These are phyloP conservation scores for Lipomyces sp. DNA, from an alignment of 805 yeast genomes.

Conservation along the genomic window DNA sequence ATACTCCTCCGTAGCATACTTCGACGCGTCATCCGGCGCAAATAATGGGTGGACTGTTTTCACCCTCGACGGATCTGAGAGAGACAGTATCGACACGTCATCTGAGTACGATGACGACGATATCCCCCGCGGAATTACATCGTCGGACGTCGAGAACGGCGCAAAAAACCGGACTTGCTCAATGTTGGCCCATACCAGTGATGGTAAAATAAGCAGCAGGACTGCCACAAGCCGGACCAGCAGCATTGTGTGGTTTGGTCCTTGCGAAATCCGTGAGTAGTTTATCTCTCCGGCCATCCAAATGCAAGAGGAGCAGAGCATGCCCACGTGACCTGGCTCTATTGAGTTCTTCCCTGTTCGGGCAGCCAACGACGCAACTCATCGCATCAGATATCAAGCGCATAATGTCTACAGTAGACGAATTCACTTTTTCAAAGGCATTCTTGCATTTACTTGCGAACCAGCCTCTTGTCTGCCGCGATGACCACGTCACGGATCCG, in stretches of 20 bases:
- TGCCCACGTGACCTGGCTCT: neutral
- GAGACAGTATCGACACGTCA: constrained; percentile 6
- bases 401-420: constrained; percentile 24
- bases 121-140: neutral
- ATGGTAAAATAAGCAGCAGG: neutral
- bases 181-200: constrained; percentile 18
- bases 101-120: constrained; percentile 4
- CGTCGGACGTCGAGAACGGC: constrained; percentile 20
- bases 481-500: constrained; percentile 17
- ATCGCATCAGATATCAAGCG: no score
- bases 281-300: no score
- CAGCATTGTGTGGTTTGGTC: neutral
- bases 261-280: neutral
- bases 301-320: no score
- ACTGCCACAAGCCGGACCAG: neutral
- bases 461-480: constrained; percentile 11
- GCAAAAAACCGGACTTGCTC: constrained; percentile 29
- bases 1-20: constrained; percentile 23
- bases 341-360: neutral
- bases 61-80: constrained; percentile 11
- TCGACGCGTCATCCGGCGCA: constrained; percentile 4
- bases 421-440: constrained; percentile 22
- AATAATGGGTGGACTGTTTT: constrained; percentile 23
- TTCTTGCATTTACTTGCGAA: constrained; percentile 17
- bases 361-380: neutral